Base-by-base conservation (phyloP, 306 rosid genomes). In the Geum urbanum region DNA sequence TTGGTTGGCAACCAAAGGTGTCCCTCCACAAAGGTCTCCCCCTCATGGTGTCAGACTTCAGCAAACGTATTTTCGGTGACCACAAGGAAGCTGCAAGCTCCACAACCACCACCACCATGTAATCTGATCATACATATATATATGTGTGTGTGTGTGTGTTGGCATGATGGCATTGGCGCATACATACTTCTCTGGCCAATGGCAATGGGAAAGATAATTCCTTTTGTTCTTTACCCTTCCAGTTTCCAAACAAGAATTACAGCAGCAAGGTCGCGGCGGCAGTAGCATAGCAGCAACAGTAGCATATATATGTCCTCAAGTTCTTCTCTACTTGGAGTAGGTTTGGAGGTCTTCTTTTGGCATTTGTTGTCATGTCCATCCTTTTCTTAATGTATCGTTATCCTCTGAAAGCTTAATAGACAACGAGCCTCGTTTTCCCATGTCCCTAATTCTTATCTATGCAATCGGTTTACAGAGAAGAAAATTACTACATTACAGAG, bases 1-100 rank as follows among this genome's bases (percentile, higher is more conserved):
- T 90, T 5, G 98, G 96, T 7, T 92, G 98, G 98, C 81, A 92
- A 72, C 98, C 98, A 9, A 88, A 90, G 89, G 96, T 92, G 8
- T 85, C 89, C 65, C 90, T 92, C 2, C 91, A 61, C 47, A 90
- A 88, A 84, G 98, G 98, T 4, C 98, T 92, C 58, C 98, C 98
- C 37, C 83, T 88, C 14, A 92, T 92, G 98, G 98, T 92, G 71
- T 80, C 92, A 1, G 98, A 92, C 72, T 92, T 92, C 83, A 67
- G 97, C 71, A 85, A 86, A 78, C 94, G 98, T 77, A 85, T 92
- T 72, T 92, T 92, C 39, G 97, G 96, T n/a, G 98, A 92, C 78
- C 97, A 90, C 75, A 90, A 88, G 81, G 89, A 87, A 69, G 78
- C 70, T n/a, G 14, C 65, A n/a, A 80, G 65, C 45, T 20, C 78